phyloP scores from a whole-genome alignment of 1,284 basidiomycete species.

The Ganoderma sp. region DNA sequence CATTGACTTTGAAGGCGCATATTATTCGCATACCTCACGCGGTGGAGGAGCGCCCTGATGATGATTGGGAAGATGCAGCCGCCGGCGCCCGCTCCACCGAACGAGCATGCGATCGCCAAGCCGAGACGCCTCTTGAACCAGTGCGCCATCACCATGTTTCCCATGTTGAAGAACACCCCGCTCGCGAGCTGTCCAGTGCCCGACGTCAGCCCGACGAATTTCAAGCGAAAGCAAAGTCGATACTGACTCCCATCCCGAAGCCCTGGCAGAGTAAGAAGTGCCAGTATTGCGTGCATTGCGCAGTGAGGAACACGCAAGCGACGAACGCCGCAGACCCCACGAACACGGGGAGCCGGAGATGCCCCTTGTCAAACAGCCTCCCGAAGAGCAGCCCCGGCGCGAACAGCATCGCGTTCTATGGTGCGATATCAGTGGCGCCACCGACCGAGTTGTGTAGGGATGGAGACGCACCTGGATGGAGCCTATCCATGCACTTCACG shows the following conservation, averaged over 20 bases:
- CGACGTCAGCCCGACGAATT: too few relatives aligned
- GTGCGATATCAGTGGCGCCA: background rate
- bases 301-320: background rate
- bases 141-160: slow-evolving; percentile 37
- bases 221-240: background rate
- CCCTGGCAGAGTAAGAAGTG: slow-evolving; percentile 4
- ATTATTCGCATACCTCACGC: slow-evolving; percentile 38
- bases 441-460: background rate
- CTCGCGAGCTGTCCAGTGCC: background rate
- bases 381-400: slow-evolving; percentile 1
- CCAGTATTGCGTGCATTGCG: slow-evolving; percentile 4
- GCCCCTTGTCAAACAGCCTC: background rate
- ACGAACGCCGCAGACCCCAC: background rate
- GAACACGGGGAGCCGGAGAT: background rate
- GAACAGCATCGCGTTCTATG: background rate
- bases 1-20: background rate
- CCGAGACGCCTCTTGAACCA: slow-evolving; percentile 52
- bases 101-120: slow-evolving; percentile 46
- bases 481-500: slow-evolving; percentile 4
- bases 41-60: slow-evolving; percentile 44
- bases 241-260: background rate
- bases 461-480: slow-evolving; percentile 3
- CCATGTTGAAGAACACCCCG: slow-evolving; percentile 4
- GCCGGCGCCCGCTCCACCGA: slow-evolving; percentile 49
- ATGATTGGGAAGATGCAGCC: slow-evolving; percentile 50